Evolutionary conservation across 2,329 filamentous ascomycete genomes (phyloP), one percentile per base, ranked within the genome.

Genomic region (Colletotrichum cordylinicola): DNA sequence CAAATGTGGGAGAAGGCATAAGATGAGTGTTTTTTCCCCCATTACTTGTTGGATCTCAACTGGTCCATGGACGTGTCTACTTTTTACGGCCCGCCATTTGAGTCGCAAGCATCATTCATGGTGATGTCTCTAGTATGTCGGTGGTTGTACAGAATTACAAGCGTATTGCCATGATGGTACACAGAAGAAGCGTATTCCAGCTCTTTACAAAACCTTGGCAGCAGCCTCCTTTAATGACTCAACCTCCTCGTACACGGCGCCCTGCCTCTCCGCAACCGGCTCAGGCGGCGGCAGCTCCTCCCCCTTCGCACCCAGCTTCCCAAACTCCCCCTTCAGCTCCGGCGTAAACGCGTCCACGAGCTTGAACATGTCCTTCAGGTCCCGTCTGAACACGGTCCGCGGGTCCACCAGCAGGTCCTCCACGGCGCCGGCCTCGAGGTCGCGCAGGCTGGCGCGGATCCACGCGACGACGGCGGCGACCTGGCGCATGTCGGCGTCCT

Each of bases 1-100:
- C 90, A 94, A 83, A 91, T 95, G 90, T 95, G 92, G 92, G 92
- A 93, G 86, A 91, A 87, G 86, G 81, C 27, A 24, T 73, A 48
- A 75, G 67, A 52, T 35, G 55, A 29, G 9, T 61, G n/a, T 61
- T 6, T 35, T 52, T 16, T 48, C 6, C 6, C 24, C 24, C 21
- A 5, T n/a, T 21, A 13, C 9, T 55, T 55, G 15, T 21, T 68
- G 33, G 15, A n/a, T 52, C 43, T 52, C n/a, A 13, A 21, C 4
- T n/a, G 18, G 43, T 12, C 1, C 6, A n/a, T 21, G n/a, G n/a
- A 52, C 10, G 21, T 52, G n/a, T 52, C 43, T 52, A 52, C n/a
- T 67, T 33, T 52, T 52, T 65, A 39, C 61, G n/a, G 2, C 43
- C 43, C 29, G 24, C 55, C 12, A 16, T 48, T 48, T 58, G 21